Base-by-base conservation (phyloP, 371 early-diverging fungal genomes). In the Syncephalastrum contaminatum region DNA sequence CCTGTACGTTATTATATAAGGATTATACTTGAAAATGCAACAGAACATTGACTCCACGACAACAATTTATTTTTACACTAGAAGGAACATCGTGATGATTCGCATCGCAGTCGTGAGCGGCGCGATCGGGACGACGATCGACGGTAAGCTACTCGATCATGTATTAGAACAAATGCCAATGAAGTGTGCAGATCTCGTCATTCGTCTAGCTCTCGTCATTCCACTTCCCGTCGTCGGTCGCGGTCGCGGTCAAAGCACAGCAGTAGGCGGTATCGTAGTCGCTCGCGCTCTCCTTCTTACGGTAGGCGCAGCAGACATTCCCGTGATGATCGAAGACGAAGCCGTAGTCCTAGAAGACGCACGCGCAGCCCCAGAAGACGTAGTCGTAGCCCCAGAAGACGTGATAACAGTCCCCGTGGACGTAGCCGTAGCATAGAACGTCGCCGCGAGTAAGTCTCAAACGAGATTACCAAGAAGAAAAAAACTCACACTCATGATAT, bases 161-260 rank as follows among this genome's bases (percentile, higher is more conserved):
- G 36, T 21, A 50, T 40, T 39, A 42, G 18, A n/a, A 18, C 13
- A 48, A 22, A 24, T 13, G 40, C 24, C 18, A 43, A 47, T 43
- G 52, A 56, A 21, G 56, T 18, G 4, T 36, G 20, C 7, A 41
- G 18, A 15, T 30, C 16, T 10, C 45, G 3, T 59, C 54, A 48
- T 42, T 55, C 62, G 22, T 58, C 51, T 19, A 53, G 58, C 18
- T 75, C 65, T 14, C 75, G 69, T 56, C 66, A 65, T 53, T 68
- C 60, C 2, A 72, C 65, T 53, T 70, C 72, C 42, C 65, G 62
- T 48, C 80, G 76, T 12, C 62, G 74, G 47, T 71, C 80, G 41
- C 81, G 69, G 30, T 76, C 75, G 24, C 77, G 68, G 49, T 73
- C 81, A 42, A 64, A 80, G 53, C 71, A 75, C 30, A 73, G 70